Conservation (phyloP, 208 protist species). For the Trypanosomatidae sp. region DNA sequence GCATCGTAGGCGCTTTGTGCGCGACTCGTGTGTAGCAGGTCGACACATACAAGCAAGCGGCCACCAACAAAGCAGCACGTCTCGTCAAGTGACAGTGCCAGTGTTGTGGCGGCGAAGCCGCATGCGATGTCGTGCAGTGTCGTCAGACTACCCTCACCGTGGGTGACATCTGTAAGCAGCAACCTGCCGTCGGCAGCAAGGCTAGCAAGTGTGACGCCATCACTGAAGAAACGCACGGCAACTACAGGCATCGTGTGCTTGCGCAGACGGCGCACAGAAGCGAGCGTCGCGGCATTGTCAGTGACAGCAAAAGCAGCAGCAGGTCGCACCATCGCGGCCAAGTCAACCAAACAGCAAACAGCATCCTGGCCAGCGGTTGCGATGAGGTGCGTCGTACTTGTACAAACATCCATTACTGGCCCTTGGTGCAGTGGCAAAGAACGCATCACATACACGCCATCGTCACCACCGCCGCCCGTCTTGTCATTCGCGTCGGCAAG, state of each 20-base stretch:
- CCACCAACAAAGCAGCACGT: constrained; percentile 48
- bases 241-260: constrained; percentile 40
- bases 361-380: constrained; percentile 66
- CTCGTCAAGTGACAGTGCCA: constrained; percentile 52
- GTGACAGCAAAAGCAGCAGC: too few species aligned
- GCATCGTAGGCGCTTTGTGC: too few species aligned
- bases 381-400: constrained; percentile 21
- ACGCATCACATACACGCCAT: too few species aligned
- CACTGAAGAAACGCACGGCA: constrained; percentile 9
- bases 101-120: constrained; percentile 24
- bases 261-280: constrained; percentile 10
- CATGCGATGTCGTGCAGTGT: constrained; percentile 7
- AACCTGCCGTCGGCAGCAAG: constrained; percentile 13
- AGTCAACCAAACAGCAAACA: constrained; percentile 21
- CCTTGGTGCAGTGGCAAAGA: constrained; percentile 47
- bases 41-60: constrained; percentile 19
- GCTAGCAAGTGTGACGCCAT: constrained; percentile 8
- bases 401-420: constrained; percentile 30
- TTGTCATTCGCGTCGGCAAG: too few species aligned
- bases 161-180: constrained; percentile 16
- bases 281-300: too few species aligned
- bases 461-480: too few species aligned
- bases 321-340: constrained; percentile 19
- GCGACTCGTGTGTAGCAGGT: too few species aligned
- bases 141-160: neutral